Base-by-base conservation (phyloP, 139 green algal genomes). In the Coccomyxa sp. region DNA sequence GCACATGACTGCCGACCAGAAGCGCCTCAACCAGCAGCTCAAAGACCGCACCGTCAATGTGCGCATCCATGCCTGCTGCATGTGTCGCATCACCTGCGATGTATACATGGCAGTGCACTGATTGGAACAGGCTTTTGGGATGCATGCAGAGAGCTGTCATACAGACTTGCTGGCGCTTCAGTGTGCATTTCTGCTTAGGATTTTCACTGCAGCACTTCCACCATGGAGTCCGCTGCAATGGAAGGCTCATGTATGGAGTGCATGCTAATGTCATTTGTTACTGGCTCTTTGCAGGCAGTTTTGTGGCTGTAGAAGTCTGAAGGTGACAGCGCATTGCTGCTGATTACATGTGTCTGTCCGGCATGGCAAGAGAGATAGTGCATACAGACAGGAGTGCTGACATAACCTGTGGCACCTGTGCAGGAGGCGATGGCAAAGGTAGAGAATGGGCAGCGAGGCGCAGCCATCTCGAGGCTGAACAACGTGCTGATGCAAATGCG, bases 401-500 rank as follows among this genome's bases (percentile, higher is more conserved):
- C 38, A 51, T 11, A 51, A 51, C 38, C 38, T 51, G 3, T 51
- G 38, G 38, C 38, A 51, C 38, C 38, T 51, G 38, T 84, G 68
- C 85, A 88, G 85, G 86, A 89, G 66, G 81, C 76, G 10, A 84
- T 91, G 82, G 66, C n/a, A 10, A 16, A 75, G 18, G 76, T 74
- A 74, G 51, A 59, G 27, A 32, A 79, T 67, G 79, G 79, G 1
- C 67, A 58, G 10, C 45, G 31, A 17, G 28, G 60, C 21, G 79
- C 63, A 57, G 76, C 59, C 57, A 51, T 83, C 28, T 51, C 25
- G 78, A 77, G 80, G 79, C 88, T 99, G 18, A 98, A 98, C 91
- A 99, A 99, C 86, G 90, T 98, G 87, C 86, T 99, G 15, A 99
- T 97, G 92, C 95, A 98, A 85, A 94, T 98, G 90, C 89, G 94